Evolutionary conservation across 495 filamentous ascomycete species (phyloP).

Genomic region (Xylaria castorea): DNA sequence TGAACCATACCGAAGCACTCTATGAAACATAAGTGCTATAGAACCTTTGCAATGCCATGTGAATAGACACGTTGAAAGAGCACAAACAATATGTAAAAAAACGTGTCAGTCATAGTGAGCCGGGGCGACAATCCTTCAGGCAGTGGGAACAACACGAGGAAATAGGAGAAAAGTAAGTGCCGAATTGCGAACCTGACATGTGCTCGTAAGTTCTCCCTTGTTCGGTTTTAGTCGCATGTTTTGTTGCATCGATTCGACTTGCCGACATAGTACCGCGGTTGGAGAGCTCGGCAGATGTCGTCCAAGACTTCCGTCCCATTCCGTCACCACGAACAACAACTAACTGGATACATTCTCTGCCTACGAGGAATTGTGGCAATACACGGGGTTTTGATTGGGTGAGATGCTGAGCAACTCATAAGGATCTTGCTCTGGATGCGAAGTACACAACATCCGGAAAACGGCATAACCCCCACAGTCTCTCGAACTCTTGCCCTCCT

Average conservation of each 20-base stretch:
- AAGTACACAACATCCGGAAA: background rate
- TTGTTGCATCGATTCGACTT: constrained; percentile 22
- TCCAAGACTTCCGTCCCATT: constrained; percentile 5
- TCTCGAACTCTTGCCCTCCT: background rate
- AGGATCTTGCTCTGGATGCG: background rate
- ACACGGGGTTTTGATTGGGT: no score
- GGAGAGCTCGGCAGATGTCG: constrained; percentile 26
- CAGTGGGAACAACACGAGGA: background rate
- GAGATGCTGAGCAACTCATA: background rate
- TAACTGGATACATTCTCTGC: background rate
- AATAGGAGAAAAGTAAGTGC: constrained; percentile 15
- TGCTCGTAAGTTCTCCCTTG: constrained; percentile 10
- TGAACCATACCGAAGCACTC: background rate
- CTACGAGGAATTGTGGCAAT: no score
- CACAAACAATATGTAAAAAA: background rate
- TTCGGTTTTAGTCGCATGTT: constrained; percentile 19
- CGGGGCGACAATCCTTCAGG: background rate
- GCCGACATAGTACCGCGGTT: constrained; percentile 22
- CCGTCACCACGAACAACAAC: background rate
- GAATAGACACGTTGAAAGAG: background rate
- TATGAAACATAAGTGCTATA: background rate
- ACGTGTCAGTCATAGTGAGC: background rate
- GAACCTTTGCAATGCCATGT: background rate
- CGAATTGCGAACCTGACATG: constrained; percentile 12
- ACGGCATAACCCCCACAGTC: background rate